A percentile compares a stretch with the other conserved stretches of the same genome.
Evolutionary conservation across 73 alveolate species (phyloP).

Genomic region (Paramecium sexaurelia): DNA sequence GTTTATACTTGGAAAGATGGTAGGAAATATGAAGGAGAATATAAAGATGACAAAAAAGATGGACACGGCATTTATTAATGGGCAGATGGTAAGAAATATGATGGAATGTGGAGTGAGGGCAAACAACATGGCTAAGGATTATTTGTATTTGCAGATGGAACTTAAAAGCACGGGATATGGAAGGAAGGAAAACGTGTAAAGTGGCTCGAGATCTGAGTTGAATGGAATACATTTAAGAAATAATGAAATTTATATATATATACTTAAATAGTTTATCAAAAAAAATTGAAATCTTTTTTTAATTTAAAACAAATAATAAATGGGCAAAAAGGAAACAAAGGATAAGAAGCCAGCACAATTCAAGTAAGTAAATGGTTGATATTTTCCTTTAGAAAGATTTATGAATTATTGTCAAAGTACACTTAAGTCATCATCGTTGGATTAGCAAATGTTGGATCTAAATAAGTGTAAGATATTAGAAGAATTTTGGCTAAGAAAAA

Average conservation of each 20-base stretch:
- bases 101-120: slow-evolving; percentile 68
- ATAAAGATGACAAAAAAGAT: slow-evolving; percentile 59
- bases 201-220: slow-evolving; percentile 44
- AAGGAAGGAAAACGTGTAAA: slow-evolving; percentile 58
- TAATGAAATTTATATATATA: slow-evolving; percentile 7
- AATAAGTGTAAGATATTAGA: slow-evolving; percentile 52
- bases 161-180: slow-evolving; percentile 34
- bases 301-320: slow-evolving; percentile 15
- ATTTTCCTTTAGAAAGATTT: background rate
- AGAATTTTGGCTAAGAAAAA: slow-evolving; percentile 7
- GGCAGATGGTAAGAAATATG: slow-evolving; percentile 69
- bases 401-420: slow-evolving; percentile 37
- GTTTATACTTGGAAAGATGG: slow-evolving; percentile 68
- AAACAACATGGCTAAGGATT: slow-evolving; percentile 65
- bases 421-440: slow-evolving; percentile 31
- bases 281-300: slow-evolving; percentile 34
- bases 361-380: background rate
- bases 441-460: slow-evolving; percentile 53
- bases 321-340: slow-evolving; percentile 60
- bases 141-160: slow-evolving; percentile 53
- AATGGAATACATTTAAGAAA: background rate
- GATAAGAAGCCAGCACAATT: slow-evolving; percentile 57
- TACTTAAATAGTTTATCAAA: slow-evolving; percentile 20
- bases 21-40: slow-evolving; percentile 63
- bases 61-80: slow-evolving; percentile 62